Base-by-base conservation (phyloP, 805 yeast genomes). In the Candida montana region DNA sequence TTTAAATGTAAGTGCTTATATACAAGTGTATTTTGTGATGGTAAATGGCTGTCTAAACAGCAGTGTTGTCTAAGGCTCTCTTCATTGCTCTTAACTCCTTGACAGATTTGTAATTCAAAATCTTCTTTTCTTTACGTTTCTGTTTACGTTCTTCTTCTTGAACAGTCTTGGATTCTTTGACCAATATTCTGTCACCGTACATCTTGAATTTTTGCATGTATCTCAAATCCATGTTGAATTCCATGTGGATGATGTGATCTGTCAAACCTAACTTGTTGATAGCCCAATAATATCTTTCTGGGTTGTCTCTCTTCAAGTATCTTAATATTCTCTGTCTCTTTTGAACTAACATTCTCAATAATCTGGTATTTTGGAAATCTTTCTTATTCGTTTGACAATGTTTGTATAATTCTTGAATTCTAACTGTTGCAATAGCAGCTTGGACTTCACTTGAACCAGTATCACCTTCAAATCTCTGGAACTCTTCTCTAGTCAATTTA, bases 371-470 rank as follows among this genome's bases (percentile, higher is more conserved):
- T 32, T 72, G 69, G 51, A 74, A 68, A 65, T 91, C 98, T 60
- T 89, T 83, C 50, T 79, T 81, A 58, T 80, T 71, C 38, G 75
- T 71, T 49, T 73, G 70, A 42, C 84, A 73, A 57, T 90, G 96
- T 33, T 77, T 74, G 68, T 86, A 86, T 47, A 86, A 69, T 49
- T 77, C 80, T 51, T 83, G 85, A 52, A 93, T 87, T 55, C 77
- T 77, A 37, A 87, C 81, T 0, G 98, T 88, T 67, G 82, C 67
- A 21, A 86, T 74, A 3, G 97, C 98, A 2, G 98, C 96, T 64
- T 90, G 97, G 20, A 90, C 96, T 65, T 91, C 98, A 40, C 95
- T 79, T 2, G 96, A 86, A 3, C 95, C 97, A 1, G 96, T 86
- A 61, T 93, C 98, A 40, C 95, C 96, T 35, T 81, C 88, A 49